Evolutionary conservation across 108 stramenopile genomes (phyloP).

Genomic region (Epithemia pelagica): DNA sequence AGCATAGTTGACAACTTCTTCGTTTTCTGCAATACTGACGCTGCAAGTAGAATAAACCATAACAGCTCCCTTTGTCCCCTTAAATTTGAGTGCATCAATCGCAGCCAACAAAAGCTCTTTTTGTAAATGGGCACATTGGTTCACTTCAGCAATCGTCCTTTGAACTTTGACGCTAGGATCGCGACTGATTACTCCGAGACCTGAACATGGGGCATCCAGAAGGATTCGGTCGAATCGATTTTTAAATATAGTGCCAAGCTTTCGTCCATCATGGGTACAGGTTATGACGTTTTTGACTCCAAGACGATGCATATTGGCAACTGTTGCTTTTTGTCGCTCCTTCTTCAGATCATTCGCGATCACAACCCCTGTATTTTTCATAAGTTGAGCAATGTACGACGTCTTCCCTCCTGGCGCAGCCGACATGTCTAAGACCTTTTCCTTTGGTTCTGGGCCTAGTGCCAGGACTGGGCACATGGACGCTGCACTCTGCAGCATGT

Average conservation of each 20-base stretch:
- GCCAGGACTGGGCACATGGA: conserved; percentile 98
- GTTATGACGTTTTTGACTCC: conserved; percentile 93
- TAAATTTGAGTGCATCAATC: conserved; percentile 89
- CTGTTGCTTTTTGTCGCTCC: conserved; percentile 94
- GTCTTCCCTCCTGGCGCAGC: conserved; percentile 99
- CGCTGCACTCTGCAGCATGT: conserved; percentile 98
- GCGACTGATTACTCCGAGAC: conserved; percentile 95
- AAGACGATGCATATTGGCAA: conserved; percentile 96
- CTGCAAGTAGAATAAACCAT: conserved; percentile 99
- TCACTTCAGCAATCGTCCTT: conserved; percentile 87
- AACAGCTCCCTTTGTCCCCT: conserved; percentile 83
- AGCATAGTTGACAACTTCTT: conserved; percentile 97
- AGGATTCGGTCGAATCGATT: conserved; percentile 90
- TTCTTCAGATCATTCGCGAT: conserved; percentile 94
- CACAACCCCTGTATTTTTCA: conserved; percentile 93
- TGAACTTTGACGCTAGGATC: conserved; percentile 97
- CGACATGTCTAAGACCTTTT: conserved; percentile 93
- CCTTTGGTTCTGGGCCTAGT: conserved; percentile 88
- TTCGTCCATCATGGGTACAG: conserved; percentile 91
- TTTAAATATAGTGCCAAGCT: conserved; percentile 74
- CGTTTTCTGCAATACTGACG: conserved; percentile 96
- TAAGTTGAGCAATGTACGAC: conserved; percentile 94
- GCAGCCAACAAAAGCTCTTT: conserved; percentile 96
- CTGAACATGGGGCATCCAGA: conserved; percentile 98
- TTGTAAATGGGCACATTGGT: conserved; percentile 89